phyloP scores from a whole-genome alignment of 2,329 filamentous ascomycete genomes.

The Cercospora sojina region DNA sequence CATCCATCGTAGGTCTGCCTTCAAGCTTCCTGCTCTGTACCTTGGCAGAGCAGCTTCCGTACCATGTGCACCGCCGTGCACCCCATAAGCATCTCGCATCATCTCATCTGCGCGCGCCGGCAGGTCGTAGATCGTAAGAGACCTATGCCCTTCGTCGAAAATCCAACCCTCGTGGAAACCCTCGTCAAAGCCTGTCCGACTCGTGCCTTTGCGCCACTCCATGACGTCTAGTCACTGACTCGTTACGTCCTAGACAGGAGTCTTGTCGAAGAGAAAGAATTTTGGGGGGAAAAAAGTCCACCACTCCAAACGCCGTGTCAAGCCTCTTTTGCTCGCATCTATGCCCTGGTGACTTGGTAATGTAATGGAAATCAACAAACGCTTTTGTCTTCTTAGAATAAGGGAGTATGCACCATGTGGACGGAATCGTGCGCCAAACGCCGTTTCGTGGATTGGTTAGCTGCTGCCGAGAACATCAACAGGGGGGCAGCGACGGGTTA shows the following conservation, averaged over 20 bases:
- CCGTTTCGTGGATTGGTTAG: constrained; percentile 1
- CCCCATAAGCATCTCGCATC: background rate
- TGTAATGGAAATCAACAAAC: background rate
- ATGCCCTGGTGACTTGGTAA: constrained; percentile 2
- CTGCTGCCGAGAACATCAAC: constrained; percentile 11
- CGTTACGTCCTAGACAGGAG: background rate
- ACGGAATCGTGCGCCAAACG: background rate
- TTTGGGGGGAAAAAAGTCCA: background rate
- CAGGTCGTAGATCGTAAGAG: constrained; percentile 4
- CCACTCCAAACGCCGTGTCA: background rate
- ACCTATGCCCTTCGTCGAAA: background rate
- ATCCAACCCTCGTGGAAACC: background rate
- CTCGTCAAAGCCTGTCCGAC: background rate
- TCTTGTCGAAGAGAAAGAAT: background rate
- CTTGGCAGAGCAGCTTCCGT: background rate
- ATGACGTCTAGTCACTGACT: background rate
- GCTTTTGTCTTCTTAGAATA: constrained; percentile 12
- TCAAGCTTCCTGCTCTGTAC: background rate
- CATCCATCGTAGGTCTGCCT: background rate
- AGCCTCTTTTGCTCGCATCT: constrained; percentile 6
- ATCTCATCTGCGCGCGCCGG: background rate
- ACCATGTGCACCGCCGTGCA: background rate
- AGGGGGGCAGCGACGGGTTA: background rate
- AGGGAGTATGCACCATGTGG: constrained; percentile 1
- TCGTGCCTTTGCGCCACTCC: background rate